Evolutionary conservation across 1,284 basidiomycete genomes (phyloP).

Genomic region (Heterobasidion annosum): DNA sequence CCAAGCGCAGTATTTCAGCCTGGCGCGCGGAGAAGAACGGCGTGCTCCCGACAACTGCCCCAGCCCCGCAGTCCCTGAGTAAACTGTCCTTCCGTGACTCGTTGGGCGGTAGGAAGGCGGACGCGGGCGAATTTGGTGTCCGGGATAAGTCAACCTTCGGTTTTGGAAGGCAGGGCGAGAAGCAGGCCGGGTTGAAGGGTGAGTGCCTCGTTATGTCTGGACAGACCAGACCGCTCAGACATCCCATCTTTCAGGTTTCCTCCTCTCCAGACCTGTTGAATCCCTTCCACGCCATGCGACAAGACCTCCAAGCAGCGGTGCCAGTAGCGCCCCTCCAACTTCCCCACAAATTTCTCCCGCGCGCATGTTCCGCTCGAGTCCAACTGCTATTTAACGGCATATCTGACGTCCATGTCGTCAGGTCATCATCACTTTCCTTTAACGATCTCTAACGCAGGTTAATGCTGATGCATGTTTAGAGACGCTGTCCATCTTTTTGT

Average conservation of each 20-base stretch:
- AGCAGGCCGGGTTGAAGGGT: slow-evolving; percentile 38
- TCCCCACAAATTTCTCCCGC: background rate
- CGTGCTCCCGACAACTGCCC: slow-evolving; percentile 10
- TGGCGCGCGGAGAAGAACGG: slow-evolving; percentile 16
- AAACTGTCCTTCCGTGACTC: slow-evolving; percentile 8
- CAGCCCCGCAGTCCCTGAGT: background rate
- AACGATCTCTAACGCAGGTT: background rate
- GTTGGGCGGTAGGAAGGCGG: slow-evolving; percentile 6
- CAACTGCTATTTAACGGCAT: slow-evolving; percentile 7
- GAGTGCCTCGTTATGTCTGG: background rate
- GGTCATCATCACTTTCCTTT: background rate
- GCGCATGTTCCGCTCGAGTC: slow-evolving; percentile 6
- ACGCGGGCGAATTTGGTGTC: slow-evolving; percentile 8
- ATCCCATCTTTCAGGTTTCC: slow-evolving; percentile 6
- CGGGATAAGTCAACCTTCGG: slow-evolving; percentile 37
- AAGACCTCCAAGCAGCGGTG: background rate
- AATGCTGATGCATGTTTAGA: too few species aligned
- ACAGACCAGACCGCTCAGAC: background rate
- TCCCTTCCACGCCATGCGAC: slow-evolving; percentile 2
- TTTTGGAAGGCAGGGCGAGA: slow-evolving; percentile 71
- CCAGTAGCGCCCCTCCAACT: background rate
- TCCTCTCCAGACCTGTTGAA: slow-evolving; percentile 7
- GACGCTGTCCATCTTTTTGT: too few species aligned
- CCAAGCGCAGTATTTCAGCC: slow-evolving; percentile 19
- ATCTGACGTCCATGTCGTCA: background rate